Evolutionary conservation across 2,329 filamentous ascomycete species (phyloP), one percentile per base, ranked within the genome.

Genomic region (Exophiala dermatitidis): DNA sequence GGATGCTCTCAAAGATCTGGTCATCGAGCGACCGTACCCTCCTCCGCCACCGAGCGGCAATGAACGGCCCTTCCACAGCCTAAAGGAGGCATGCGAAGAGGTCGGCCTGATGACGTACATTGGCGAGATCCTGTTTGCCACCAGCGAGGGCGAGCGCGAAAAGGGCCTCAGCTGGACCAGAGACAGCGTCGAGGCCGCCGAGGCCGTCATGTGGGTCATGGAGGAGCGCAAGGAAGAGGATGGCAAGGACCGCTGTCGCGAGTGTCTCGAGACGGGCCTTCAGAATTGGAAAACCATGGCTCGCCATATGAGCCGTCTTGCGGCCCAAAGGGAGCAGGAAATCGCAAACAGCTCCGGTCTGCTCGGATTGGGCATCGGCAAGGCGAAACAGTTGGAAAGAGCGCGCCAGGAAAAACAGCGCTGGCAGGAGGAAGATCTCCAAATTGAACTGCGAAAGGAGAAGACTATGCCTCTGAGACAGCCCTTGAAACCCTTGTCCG

Each of bases 91-190:
- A 36, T 96, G 90, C 69, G 85, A 93, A 60, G 90, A 96, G 69
- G 89, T 90, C 2, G 88, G 82, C 0, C 72, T 96, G 9, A 90
- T 89, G 76, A 79, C 90, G 28, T 93, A 95, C 69, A 91, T 97
- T 58, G 91, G 91, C 54, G 91, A 97, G 72, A 95, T 97, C 48
- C 78, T 97, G 32, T 96, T 86, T 68, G 81, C 88, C 0, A 80
- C 79, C 3, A 77, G 79, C n/a, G 71, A 74, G 12, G 73, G 68
- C 12, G 60, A 62, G 38, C 73, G 75, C 47, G 83, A 88, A 46
- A 84, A 86, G 56, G 91, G 90, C 0, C 75, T 96, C 1, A 83
- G 83, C 4, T 97, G 91, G 91, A 95, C 91, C 0, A 81, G 89
- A 51, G 88, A 95, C 58, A 90, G 86, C 29, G 88, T 95, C 32